Base-by-base conservation (phyloP, 169 alveolate genomes). In the Eimeria necatrix region DNA sequence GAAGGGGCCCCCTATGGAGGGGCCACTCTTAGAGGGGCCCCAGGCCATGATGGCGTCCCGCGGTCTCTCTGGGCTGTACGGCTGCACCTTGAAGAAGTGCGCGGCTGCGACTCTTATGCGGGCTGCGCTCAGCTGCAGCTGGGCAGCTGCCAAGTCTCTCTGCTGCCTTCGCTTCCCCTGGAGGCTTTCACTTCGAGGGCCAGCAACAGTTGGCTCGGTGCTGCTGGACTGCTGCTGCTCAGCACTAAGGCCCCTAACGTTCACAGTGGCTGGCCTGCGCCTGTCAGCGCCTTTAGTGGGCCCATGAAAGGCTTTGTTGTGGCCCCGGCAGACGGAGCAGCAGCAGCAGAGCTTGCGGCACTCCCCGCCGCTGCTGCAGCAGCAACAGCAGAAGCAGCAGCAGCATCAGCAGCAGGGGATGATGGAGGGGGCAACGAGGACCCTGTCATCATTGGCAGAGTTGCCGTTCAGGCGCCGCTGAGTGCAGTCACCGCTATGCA, bases 141-240 rank as follows among this genome's bases (percentile, higher is more conserved):
- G 18, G 59, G 91, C 20, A 53, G 60, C 91, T 52, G n/a, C n/a
- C 59, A 53, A 26, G 52, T 83, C 53, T 83, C 91, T 26, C 78
- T 83, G 76, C 91, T 83, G 73, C 91, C 91, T 4, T 68, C 91
- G 10, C 91, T 83, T 12, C 91, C 91, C 26, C 60, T n/a, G 26
- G 91, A 61, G 20, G 76, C 91, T 12, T 83, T 83, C 48, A 5
- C 14, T 1, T 53, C 91, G 12, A 7, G 76, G 10, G 76, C 60
- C 1, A 26, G n/a, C 12, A 74, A 32, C 32, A 52, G 56, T 32
- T 83, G 91, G 91, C 3, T 52, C 8, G 41, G 56, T 52, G 91
- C 91, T 26, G 78, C 76, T 24, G 91, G 91, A 10, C 59, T 83
- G 56, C 78, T 83, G 56, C 91, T 83, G 91, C 91, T 83, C 73